phyloP scores from a whole-genome alignment of 257 asterid genomes.

The Petunia secreta region DNA sequence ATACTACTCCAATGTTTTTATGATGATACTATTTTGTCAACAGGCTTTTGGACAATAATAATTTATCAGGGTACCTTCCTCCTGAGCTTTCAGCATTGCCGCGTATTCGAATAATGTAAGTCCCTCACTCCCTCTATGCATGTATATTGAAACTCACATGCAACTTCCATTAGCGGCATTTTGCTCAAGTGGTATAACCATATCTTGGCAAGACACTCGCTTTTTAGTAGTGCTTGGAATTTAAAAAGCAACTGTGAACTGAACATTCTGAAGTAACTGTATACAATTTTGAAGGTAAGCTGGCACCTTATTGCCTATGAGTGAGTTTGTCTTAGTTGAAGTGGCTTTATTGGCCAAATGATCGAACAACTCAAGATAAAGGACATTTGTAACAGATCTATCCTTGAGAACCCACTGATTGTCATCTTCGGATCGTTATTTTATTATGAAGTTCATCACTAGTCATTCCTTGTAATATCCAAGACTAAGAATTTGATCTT shows the following conservation, averaged over 20 bases:
- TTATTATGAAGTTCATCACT: neutral
- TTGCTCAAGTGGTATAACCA: neutral
- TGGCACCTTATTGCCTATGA: neutral
- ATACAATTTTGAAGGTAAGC: neutral
- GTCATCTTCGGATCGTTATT: neutral
- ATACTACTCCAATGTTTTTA: no score
- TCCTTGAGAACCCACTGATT: neutral
- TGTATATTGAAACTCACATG: neutral
- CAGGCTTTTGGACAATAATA: constrained; percentile 63
- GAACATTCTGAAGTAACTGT: neutral
- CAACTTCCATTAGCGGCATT: neutral
- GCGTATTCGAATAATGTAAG: constrained; percentile 45
- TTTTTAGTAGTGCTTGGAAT: neutral
- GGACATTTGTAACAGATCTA: neutral
- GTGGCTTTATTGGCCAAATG: neutral
- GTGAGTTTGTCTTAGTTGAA: constrained; percentile 1
- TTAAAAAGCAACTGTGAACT: neutral
- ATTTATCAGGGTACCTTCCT: constrained; percentile 69
- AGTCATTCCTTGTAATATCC: neutral
- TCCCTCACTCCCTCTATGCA: constrained; percentile 4
- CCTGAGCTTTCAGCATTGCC: constrained; percentile 39
- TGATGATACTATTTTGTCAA: constrained; percentile 15
- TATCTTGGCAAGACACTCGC: neutral
- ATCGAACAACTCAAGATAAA: neutral
- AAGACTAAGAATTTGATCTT: neutral